Percentiles rank a stretch among this genome's conserved stretches.
These are phyloP conservation scores for Lentinus tigrinus DNA, from an alignment of 768 basidiomycete species.

Conservation along the genomic window DNA sequence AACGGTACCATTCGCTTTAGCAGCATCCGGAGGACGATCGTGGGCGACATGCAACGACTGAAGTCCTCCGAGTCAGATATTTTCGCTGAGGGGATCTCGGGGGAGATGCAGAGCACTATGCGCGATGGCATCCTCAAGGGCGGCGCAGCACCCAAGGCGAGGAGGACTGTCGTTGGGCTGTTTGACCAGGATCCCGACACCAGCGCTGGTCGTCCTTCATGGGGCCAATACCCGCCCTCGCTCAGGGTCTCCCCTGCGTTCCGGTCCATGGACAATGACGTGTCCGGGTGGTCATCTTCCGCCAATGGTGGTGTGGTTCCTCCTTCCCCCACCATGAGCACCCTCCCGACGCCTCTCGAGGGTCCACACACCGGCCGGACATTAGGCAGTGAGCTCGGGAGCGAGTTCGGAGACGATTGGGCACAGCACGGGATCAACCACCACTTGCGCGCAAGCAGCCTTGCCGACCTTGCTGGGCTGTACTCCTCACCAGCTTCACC, in stretches of 20 bases:
- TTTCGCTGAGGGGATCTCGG: slow-evolving; percentile 23
- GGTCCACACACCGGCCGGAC: slow-evolving; percentile 31
- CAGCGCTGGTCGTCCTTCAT: neutral
- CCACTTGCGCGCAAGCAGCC: slow-evolving; percentile 54
- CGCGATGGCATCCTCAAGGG: slow-evolving; percentile 10
- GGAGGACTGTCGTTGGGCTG: slow-evolving; percentile 61
- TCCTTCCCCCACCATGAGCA: slow-evolving; percentile 14
- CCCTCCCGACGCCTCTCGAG: slow-evolving; percentile 15
- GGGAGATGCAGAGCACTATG: slow-evolving; percentile 29
- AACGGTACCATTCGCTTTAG: slow-evolving; percentile 47
- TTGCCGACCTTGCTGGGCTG: slow-evolving; percentile 44
- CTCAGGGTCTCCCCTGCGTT: slow-evolving; percentile 17
- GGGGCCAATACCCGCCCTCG: slow-evolving; percentile 14
- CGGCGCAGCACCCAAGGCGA: slow-evolving; percentile 27
- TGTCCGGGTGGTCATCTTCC: slow-evolving; percentile 22
- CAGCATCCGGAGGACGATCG: slow-evolving; percentile 45
- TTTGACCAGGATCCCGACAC: slow-evolving; percentile 40
- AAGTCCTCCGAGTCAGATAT: slow-evolving; percentile 18
- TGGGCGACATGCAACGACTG: slow-evolving; percentile 30
- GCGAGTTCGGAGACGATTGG: slow-evolving; percentile 49
- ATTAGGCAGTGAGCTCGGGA: slow-evolving; percentile 60
- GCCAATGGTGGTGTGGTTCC: slow-evolving; percentile 21
- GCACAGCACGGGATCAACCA: slow-evolving; percentile 35
- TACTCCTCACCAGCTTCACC: slow-evolving; percentile 20
- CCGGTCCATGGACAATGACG: slow-evolving; percentile 6